phyloP scores from a whole-genome alignment of 2,329 filamentous ascomycete species.

The Cladosporium austrohemisphaericum region DNA sequence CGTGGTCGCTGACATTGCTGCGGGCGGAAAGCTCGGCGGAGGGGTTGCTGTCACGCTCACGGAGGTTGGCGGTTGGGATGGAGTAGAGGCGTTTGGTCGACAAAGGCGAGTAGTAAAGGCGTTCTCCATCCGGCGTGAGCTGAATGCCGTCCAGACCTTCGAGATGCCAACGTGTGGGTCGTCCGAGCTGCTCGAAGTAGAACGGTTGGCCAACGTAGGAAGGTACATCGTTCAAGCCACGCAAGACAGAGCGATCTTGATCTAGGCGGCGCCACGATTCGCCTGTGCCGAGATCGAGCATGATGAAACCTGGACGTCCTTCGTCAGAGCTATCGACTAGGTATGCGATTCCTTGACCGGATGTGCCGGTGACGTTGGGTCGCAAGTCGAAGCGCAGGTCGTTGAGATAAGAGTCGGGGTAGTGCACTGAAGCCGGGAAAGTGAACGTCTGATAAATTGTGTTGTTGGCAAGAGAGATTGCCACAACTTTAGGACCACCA shows the following conservation, averaged over 20 bases:
- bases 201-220: slow-evolving; percentile 32
- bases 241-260: slow-evolving; percentile 32
- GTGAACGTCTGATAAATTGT: slow-evolving; percentile 41
- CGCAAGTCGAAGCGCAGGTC: slow-evolving; percentile 47
- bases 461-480: slow-evolving; percentile 41
- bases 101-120: slow-evolving; percentile 44
- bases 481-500: slow-evolving; percentile 45
- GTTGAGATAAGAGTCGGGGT: slow-evolving; percentile 46
- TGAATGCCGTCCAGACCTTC: slow-evolving; percentile 40
- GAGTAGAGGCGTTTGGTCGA: slow-evolving; percentile 36
- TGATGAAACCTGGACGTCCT: slow-evolving; percentile 46
- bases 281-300: slow-evolving; percentile 42
- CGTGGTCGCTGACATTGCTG: slow-evolving; percentile 46
- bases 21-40: slow-evolving; percentile 40
- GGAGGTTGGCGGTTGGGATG: slow-evolving; percentile 31
- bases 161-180: slow-evolving; percentile 24
- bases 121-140: slow-evolving; percentile 34
- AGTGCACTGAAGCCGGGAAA: slow-evolving; percentile 42
- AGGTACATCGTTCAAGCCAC: slow-evolving; percentile 30
- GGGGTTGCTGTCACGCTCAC: slow-evolving; percentile 30
- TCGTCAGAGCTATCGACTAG: slow-evolving; percentile 46
- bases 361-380: slow-evolving; percentile 36
- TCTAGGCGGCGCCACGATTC: slow-evolving; percentile 40
- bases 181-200: slow-evolving; percentile 28
- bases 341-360: slow-evolving; percentile 43